Conservation (phyloP, 345 rosid species). For the Ricinus communis region DNA sequence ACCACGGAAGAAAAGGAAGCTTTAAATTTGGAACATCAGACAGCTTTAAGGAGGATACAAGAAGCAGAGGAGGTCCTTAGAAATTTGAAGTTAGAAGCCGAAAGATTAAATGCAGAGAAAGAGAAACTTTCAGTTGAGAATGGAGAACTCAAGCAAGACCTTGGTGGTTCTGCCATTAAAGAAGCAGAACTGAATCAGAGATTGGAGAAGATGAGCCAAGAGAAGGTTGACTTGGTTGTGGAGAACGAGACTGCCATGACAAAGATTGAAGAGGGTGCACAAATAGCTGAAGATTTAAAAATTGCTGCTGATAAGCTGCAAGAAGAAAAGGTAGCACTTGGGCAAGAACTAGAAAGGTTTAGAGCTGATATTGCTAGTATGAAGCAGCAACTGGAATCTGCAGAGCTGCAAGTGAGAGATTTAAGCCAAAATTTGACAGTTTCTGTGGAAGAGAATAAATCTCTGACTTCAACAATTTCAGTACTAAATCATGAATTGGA, state of each 20-base stretch:
- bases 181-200: slow-evolving; percentile 42
- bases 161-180: slow-evolving; percentile 39
- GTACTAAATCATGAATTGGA: slow-evolving; percentile 42
- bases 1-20: slow-evolving; percentile 57
- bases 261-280: slow-evolving; percentile 37
- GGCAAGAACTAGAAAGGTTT: slow-evolving; percentile 42
- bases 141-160: slow-evolving; percentile 44
- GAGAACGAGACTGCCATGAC: slow-evolving; percentile 30
- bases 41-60: slow-evolving; percentile 35
- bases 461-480: slow-evolving; percentile 33
- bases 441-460: slow-evolving; percentile 51
- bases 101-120: slow-evolving; percentile 46
- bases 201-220: slow-evolving; percentile 22
- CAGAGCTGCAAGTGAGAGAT: slow-evolving; percentile 49
- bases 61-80: slow-evolving; percentile 46
- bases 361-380: slow-evolving; percentile 41
- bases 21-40: slow-evolving; percentile 28
- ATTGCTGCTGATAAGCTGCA: slow-evolving; percentile 39
- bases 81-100: slow-evolving; percentile 55
- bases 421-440: slow-evolving; percentile 37
- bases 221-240: slow-evolving; percentile 15
- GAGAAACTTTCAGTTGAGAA: slow-evolving; percentile 41
- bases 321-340: slow-evolving; percentile 39
- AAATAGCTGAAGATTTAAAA: slow-evolving; percentile 26
- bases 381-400: slow-evolving; percentile 61